A percentile compares a stretch with the other conserved stretches of the same genome.
Conservation (phyloP, 768 basidiomycete species). For the Boletus subparvulus region DNA sequence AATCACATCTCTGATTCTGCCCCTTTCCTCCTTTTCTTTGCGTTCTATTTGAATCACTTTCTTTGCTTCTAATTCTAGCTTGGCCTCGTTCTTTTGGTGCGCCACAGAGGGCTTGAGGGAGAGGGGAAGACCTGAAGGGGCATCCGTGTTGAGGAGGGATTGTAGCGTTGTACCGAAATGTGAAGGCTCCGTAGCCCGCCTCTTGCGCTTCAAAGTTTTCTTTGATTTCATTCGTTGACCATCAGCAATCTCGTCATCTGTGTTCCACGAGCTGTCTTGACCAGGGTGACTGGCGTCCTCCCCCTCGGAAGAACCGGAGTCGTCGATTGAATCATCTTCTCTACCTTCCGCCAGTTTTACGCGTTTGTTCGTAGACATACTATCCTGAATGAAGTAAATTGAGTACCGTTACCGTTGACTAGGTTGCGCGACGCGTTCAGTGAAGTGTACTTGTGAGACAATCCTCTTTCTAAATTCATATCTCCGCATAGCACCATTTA, state of each 20-base stretch:
- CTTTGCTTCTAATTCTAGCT: slow-evolving; percentile 68
- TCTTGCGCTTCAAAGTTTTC: slow-evolving; percentile 81
- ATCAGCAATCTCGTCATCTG: slow-evolving; percentile 63
- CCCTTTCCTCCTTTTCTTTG: slow-evolving; percentile 72
- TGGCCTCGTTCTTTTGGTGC: slow-evolving; percentile 70
- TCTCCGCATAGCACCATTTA: background rate
- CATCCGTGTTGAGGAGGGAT: slow-evolving; percentile 66
- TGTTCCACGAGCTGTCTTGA: slow-evolving; percentile 40
- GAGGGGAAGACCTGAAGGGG: slow-evolving; percentile 68
- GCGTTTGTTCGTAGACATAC: slow-evolving; percentile 57
- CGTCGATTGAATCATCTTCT: slow-evolving; percentile 11
- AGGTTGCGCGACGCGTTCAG: no score
- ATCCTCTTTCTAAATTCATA: background rate
- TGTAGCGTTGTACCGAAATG: slow-evolving; percentile 76
- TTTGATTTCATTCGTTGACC: slow-evolving; percentile 63
- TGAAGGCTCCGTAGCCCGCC: slow-evolving; percentile 71
- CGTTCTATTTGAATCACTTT: slow-evolving; percentile 69
- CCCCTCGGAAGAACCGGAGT: slow-evolving; percentile 9
- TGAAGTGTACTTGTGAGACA: no score
- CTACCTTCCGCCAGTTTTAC: slow-evolving; percentile 40
- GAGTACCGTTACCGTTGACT: background rate
- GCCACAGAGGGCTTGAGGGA: slow-evolving; percentile 77
- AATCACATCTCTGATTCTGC: slow-evolving; percentile 66
- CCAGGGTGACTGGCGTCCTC: slow-evolving; percentile 11
- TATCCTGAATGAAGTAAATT: slow-evolving; percentile 7